Percentiles rank a stretch among this genome's conserved stretches.
phyloP scores from a whole-genome alignment of 495 filamentous ascomycete genomes.

The Lepraria neglecta region DNA sequence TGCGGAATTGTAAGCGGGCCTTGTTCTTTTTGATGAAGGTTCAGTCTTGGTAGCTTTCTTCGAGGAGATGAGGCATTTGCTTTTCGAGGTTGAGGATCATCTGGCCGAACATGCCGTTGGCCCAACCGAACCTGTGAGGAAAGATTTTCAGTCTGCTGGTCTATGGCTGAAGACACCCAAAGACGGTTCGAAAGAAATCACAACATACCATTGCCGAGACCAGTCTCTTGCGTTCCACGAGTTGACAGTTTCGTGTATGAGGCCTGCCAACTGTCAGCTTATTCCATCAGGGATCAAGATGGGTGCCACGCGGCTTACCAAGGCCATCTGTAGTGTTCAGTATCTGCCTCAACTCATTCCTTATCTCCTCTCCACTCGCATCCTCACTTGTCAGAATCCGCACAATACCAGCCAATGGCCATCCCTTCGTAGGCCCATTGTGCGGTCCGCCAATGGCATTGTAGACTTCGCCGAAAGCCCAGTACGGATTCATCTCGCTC shows the following conservation, averaged over 20 bases:
- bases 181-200: background rate
- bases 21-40: background rate
- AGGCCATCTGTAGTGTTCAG: slow-evolving; percentile 49
- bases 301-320: slow-evolving; percentile 28
- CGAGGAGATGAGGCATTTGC: slow-evolving; percentile 43
- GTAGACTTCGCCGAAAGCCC: slow-evolving; percentile 47
- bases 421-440: slow-evolving; percentile 48
- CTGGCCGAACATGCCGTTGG: slow-evolving; percentile 62
- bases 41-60: slow-evolving; percentile 22
- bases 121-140: slow-evolving; percentile 55
- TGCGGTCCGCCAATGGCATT: slow-evolving; percentile 53
- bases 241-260: slow-evolving; percentile 58
- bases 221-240: slow-evolving; percentile 44
- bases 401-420: slow-evolving; percentile 55
- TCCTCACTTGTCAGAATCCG: slow-evolving; percentile 50
- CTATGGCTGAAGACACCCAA: background rate
- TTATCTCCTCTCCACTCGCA: slow-evolving; percentile 43
- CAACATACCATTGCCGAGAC: slow-evolving; percentile 53
- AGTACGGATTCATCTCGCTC: slow-evolving; percentile 50
- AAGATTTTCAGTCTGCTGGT: slow-evolving; percentile 7
- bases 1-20: background rate
- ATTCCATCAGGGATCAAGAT: background rate
- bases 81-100: slow-evolving; percentile 52
- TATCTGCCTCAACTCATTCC: slow-evolving; percentile 40
- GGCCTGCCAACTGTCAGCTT: background rate